Evolutionary conservation across 129 eudicot genomes (phyloP).

Genomic region (Ambrosia trifida): DNA sequence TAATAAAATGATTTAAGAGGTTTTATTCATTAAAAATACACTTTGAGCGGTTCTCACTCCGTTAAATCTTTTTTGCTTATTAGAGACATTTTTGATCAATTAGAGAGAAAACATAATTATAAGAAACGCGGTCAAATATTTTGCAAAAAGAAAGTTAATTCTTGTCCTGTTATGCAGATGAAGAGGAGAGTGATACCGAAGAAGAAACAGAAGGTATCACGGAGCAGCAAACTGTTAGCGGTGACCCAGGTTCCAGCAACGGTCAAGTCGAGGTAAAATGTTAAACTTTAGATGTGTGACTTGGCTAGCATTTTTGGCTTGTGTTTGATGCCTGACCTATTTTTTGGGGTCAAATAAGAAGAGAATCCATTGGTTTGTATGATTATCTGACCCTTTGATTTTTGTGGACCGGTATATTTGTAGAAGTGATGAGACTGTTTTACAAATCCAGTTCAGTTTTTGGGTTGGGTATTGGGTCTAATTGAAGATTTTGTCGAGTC

Average conservation of each 20-base stretch:
- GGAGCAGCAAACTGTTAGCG: slow-evolving; percentile 35
- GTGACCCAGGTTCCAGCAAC: neutral
- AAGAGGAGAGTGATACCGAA: slow-evolving; percentile 51
- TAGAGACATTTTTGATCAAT: no score
- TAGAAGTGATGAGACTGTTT: neutral
- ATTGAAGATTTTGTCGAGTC: neutral
- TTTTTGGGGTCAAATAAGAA: neutral
- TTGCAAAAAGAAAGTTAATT: neutral
- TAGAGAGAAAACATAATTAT: no score
- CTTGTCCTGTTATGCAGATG: slow-evolving; percentile 31
- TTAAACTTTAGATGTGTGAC: slow-evolving; percentile 20
- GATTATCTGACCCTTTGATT: neutral
- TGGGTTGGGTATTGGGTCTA: slow-evolving; percentile 1
- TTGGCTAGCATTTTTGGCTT: slow-evolving; percentile 11
- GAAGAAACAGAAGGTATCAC: slow-evolving; percentile 29
- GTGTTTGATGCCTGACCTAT: neutral
- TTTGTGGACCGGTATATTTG: neutral
- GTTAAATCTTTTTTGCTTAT: neutral
- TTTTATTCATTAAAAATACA: neutral
- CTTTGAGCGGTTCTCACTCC: neutral
- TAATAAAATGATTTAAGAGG: neutral
- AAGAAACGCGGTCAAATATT: neutral
- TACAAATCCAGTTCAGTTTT: neutral
- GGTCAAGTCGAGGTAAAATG: slow-evolving; percentile 40
- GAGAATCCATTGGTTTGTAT: slow-evolving; percentile 1